phyloP scores from a whole-genome alignment of 345 rosid genomes.

The Eucalyptus microcorys region DNA sequence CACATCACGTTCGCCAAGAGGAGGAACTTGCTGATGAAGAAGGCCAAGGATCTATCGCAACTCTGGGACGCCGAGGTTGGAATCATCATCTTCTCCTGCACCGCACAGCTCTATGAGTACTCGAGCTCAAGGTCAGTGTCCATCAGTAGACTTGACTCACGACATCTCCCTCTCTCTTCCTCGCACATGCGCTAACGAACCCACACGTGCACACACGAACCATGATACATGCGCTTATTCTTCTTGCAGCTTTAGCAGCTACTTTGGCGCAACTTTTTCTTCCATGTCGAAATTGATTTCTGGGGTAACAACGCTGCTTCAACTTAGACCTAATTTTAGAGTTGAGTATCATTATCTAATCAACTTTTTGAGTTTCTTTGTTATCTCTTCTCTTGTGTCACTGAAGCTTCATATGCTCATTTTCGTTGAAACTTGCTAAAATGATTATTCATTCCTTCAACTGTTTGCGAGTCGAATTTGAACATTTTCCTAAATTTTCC shows the following conservation, averaged over 20 bases:
- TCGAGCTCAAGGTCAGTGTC: slow-evolving; percentile 19
- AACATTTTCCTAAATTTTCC: background rate
- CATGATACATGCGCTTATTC: background rate
- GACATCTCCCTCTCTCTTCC: background rate
- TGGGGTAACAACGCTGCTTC: background rate
- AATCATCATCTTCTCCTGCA: slow-evolving; percentile 22
- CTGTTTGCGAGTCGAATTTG: background rate
- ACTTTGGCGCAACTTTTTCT: background rate
- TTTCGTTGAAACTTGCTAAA: background rate
- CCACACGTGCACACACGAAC: background rate
- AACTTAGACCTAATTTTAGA: background rate
- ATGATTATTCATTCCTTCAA: background rate
- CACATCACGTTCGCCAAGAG: slow-evolving; percentile 24
- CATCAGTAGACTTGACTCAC: background rate
- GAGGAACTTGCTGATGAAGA: slow-evolving; percentile 19
- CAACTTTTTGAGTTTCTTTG: background rate
- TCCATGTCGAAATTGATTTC: background rate
- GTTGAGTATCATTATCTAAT: background rate
- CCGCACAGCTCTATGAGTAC: slow-evolving; percentile 19
- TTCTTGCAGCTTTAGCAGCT: background rate
- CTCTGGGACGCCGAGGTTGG: slow-evolving; percentile 24
- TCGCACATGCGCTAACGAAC: background rate
- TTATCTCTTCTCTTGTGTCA: background rate
- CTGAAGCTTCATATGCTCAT: background rate
- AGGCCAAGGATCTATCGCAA: slow-evolving; percentile 21